A percentile compares a stretch with the other conserved stretches of the same genome.
Evolutionary conservation across 2,329 filamentous ascomycete genomes (phyloP).

Genomic region (Claviceps sp.): DNA sequence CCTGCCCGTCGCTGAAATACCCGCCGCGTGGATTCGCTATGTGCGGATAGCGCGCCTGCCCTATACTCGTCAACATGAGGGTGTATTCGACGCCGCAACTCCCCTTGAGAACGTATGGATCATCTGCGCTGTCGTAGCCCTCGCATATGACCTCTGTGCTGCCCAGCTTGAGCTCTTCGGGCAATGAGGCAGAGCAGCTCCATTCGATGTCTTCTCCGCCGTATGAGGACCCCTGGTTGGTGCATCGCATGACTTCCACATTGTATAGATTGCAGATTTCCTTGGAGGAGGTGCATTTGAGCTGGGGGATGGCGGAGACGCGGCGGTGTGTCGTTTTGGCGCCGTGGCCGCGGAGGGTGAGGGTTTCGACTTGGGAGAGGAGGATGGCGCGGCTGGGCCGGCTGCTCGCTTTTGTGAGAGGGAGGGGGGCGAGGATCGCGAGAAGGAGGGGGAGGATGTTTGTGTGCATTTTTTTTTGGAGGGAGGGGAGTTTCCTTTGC

Average conservation of each 20-base stretch:
- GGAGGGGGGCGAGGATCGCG: conserved; percentile 12
- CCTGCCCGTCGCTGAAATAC: conserved; percentile 19
- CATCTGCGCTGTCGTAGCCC: conserved; percentile 63
- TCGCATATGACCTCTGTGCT: conserved; percentile 87
- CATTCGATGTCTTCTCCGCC: conserved; percentile 72
- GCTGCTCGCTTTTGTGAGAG: conserved; percentile 14
- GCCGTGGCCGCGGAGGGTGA: conserved; percentile 58
- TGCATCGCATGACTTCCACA: conserved; percentile 77
- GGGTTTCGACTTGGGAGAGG: conserved; percentile 52
- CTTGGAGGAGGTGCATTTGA: conserved; percentile 58
- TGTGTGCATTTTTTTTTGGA: conserved; percentile 15
- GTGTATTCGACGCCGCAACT: conserved; percentile 89
- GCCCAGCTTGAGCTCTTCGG: conserved; percentile 55
- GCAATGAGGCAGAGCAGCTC: conserved; percentile 60
- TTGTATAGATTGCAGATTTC: conserved; percentile 55
- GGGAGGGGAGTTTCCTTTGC: neutral
- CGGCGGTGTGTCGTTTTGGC: conserved; percentile 63
- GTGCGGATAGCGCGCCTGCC: conserved; percentile 56
- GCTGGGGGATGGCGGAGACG: conserved; percentile 60
- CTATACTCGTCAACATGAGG: conserved; percentile 61
- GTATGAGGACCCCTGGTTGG: conserved; percentile 73
- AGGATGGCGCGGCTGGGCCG: conserved; percentile 39
- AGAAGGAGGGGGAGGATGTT: conserved; percentile 9
- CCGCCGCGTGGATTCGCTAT: conserved; percentile 25
- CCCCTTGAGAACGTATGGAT: conserved; percentile 78